phyloP scores from a whole-genome alignment of 2,329 filamentous ascomycete species.

The Trichoderma oligosporum region DNA sequence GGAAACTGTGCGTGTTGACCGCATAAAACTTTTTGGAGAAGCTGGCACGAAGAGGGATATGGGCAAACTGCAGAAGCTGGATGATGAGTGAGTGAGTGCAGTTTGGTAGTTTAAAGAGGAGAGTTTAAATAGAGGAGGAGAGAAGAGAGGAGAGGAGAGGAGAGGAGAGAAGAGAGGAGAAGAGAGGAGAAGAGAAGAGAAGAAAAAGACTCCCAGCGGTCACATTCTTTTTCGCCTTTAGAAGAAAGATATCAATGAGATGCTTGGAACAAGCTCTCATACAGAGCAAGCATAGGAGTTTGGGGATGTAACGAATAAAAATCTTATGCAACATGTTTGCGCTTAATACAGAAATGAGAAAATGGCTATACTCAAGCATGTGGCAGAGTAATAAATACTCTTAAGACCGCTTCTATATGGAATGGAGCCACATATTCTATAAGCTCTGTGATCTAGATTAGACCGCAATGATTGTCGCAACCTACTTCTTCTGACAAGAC shows the following conservation, averaged over 20 bases:
- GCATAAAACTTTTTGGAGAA: conserved; percentile 79
- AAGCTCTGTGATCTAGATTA: no score
- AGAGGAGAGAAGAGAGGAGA: background rate
- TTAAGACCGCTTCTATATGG: no score
- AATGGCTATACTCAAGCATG: no score
- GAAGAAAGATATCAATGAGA: background rate
- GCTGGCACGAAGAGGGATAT: conserved; percentile 86
- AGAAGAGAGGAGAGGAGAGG: background rate
- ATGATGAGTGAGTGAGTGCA: conserved; percentile 47
- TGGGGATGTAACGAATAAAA: conserved; percentile 5
- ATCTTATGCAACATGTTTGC: no score
- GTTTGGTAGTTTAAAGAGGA: background rate
- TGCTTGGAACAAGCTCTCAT: background rate
- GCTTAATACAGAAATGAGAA: no score
- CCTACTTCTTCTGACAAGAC: no score
- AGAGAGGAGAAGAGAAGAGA: background rate
- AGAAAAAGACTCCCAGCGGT: background rate
- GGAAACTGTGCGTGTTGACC: conserved; percentile 81
- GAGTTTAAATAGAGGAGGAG: no score
- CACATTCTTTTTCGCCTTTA: background rate
- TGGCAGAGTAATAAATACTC: no score
- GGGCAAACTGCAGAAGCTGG: conserved; percentile 93
- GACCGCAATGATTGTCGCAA: no score
- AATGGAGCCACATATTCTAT: no score
- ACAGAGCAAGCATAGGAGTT: conserved; percentile 7